Base-by-base conservation (phyloP, 371 early-diverging fungal genomes). In the Apophysomyces ossiformis region DNA sequence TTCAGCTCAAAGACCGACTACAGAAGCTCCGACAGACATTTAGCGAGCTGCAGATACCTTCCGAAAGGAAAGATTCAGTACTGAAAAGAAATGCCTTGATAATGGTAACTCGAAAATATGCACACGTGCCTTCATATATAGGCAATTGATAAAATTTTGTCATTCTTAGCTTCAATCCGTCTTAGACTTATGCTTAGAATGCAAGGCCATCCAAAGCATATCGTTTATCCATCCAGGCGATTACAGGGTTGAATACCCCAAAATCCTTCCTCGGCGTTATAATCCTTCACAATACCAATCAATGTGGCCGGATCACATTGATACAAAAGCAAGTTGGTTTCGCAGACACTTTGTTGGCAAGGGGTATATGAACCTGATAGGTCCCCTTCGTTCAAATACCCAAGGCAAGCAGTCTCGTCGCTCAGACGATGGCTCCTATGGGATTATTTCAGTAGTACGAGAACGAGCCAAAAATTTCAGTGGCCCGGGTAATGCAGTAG, bases 281-380 rank as follows among this genome's bases (percentile, higher is more conserved):
- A 26, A 26, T 9, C 21, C 54, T 18, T 50, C 54, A 21, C 54
- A 50, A 21, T 50, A 50, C 21, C n/a, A 50, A n/a, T 43, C 66
- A 7, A 60, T 64, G 45, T 65, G 66, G 57, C 66, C 76, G n/a
- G 79, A 79, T 37, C 74, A 73, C 36, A 65, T 71, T 63, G 72
- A 75, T 68, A 11, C 57, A 26, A 64, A 76, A 37, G 73, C 78
- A 6, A 64, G 58, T 39, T 82, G 83, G 83, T 82, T 82, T 60
- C 65, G 83, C 6, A 72, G 70, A 15, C 63, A 75, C 57, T 82
- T 82, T 71, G 75, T 82, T 12, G 83, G 80, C 37, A 77, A 79
- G 46, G 75, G 80, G 0, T 82, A 82, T 58, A 60, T 71, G 11
- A 79, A 78, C 1, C 58, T 78, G 16, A 74, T 81, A 45, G 78